Conservation (phyloP, 768 basidiomycete species). For the Lactifluus echinatus region DNA sequence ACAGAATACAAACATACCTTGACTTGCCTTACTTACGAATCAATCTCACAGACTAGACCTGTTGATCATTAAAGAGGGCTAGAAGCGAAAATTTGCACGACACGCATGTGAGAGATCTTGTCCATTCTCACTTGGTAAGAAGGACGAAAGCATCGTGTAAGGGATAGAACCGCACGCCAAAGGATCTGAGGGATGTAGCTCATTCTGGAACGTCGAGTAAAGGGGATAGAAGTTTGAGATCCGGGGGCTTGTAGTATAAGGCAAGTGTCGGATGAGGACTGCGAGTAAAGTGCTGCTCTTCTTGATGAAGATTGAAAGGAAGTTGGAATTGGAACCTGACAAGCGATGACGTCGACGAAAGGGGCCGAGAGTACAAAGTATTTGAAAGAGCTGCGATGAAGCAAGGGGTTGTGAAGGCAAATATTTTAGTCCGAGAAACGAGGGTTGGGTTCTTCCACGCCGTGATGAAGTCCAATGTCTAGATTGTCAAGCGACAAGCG, state of each 20-base stretch:
- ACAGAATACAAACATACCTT: background rate
- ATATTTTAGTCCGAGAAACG: slow-evolving; percentile 20
- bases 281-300: background rate
- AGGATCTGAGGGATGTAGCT: background rate
- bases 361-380: slow-evolving; percentile 32
- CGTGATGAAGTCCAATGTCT: background rate
- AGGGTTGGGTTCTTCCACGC: slow-evolving; percentile 23
- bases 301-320: slow-evolving; percentile 28
- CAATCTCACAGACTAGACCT: too few relatives aligned
- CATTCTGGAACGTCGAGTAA: background rate
- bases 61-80: background rate
- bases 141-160: too few relatives aligned
- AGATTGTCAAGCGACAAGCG: too few relatives aligned
- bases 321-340: background rate
- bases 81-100: too few relatives aligned
- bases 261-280: background rate
- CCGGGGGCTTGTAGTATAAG: background rate
- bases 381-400: slow-evolving; percentile 29
- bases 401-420: background rate
- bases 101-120: too few relatives aligned
- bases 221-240: background rate
- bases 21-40: background rate
- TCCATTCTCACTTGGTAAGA: too few relatives aligned
- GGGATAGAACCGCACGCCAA: background rate
- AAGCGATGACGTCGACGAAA: slow-evolving; percentile 47